Evolutionary conservation across 805 yeast species (phyloP), one percentile per base, ranked within the genome.

Genomic region (Vanderwaltozyma tropicalis): DNA sequence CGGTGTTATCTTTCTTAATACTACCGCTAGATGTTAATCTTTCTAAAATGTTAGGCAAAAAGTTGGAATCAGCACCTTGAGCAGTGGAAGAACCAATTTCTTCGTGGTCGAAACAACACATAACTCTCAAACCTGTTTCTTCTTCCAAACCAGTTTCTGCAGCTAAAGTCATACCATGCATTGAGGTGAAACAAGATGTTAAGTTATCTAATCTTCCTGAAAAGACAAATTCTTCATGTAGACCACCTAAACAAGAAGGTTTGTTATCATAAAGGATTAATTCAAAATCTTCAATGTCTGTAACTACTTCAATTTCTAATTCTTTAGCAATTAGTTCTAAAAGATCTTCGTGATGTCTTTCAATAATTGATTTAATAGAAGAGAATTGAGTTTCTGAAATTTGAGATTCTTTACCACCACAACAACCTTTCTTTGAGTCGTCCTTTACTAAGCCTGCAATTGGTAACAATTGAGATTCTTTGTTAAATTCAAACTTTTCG

Each of bases 11-110:
- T 25, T 65, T 63, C 10, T 64, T 59, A 26, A 72, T 54, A n/a
- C n/a, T n/a, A n/a, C n/a, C n/a, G n/a, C n/a, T n/a, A 4, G 63
- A 61, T 1, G 87, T 71, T 32, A 88, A 60, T 53, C 96, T 74
- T 43, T 72, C 74, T 37, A 88, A 58, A 26, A 85, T 69, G 48
- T 86, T 82, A 17, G 92, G 92, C 38, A 89, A 65, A 56, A 92
- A 85, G 42, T 88, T 82, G 1, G 96, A 86, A 53, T 85, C 88
- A 1, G 98, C 98, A 46, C 98, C 98, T 61, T 89, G 96, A 12
- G 95, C 95, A 14, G 95, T 81, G 8, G 77, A 69, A 1, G 96
- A 87, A 0, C 98, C 98, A 47, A 89, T 72, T 59, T 89, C 98
- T 62, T 89, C 98, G 59, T 92, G 97, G 58, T 89, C 98, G 59